A percentile compares a stretch with the other conserved stretches of the same genome.
These are phyloP conservation scores for Acanthamoeba healyi DNA, from an alignment of 208 protist genomes.

Conservation along the genomic window DNA sequence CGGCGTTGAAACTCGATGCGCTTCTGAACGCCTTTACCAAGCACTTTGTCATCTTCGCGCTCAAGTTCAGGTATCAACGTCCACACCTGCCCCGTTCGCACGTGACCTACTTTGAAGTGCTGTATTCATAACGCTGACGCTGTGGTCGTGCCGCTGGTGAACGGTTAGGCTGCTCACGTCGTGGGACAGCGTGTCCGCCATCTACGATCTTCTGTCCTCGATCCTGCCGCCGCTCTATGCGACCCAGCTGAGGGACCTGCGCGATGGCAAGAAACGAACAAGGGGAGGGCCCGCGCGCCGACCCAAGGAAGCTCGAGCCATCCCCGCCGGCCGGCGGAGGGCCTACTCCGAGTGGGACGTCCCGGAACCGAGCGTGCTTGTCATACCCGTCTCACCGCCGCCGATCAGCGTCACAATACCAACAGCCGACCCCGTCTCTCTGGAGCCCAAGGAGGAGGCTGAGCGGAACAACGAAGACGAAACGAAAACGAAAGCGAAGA, in stretches of 20 bases:
- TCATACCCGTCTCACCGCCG: not conserved
- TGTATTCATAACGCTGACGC: too few species aligned
- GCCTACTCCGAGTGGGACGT: slow-evolving; percentile 1
- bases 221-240: not conserved
- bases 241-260: not conserved
- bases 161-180: not conserved
- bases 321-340: not conserved
- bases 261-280: slow-evolving; percentile 1
- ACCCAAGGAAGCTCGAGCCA: not conserved
- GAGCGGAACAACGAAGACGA: not conserved
- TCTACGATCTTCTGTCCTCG: slow-evolving; percentile 25
- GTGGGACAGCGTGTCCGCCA: slow-evolving; percentile 48
- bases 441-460: not conserved
- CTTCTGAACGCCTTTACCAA: slow-evolving; percentile 36
- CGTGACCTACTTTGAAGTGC: too few species aligned
- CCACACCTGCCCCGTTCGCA: too few species aligned
- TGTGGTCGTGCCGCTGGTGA: too few species aligned
- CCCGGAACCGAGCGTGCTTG: not conserved
- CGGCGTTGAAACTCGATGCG: not conserved
- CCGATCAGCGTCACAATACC: not conserved
- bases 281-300: not conserved
- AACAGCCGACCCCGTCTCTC: not conserved
- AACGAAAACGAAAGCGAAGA: not conserved
- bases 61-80: slow-evolving; percentile 13
- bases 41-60: slow-evolving; percentile 26